phyloP scores from a whole-genome alignment of 179 eudicot genomes.

The Camellia oleifera region DNA sequence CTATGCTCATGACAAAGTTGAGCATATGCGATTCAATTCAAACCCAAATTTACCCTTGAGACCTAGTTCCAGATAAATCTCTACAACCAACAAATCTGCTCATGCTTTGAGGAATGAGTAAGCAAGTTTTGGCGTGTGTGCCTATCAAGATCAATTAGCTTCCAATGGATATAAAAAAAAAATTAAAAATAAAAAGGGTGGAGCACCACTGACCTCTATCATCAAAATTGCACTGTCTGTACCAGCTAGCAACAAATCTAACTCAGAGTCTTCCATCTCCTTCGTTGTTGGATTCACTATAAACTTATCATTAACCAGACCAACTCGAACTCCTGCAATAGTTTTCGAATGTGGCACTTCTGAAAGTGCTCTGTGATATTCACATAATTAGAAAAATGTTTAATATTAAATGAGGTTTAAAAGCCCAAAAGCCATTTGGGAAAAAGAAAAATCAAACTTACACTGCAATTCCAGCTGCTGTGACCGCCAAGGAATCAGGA shows the following conservation, averaged over 20 bases:
- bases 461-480: constrained; percentile 99
- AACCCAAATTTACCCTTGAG: background rate
- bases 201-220: constrained; percentile 74
- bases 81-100: background rate
- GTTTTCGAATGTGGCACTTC: constrained; percentile 79
- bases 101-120: constrained; percentile 3
- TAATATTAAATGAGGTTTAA: background rate
- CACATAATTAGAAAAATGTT: constrained; percentile 12
- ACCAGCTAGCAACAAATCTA: constrained; percentile 91
- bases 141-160: constrained; percentile 4
- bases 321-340: constrained; percentile 93
- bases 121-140: background rate
- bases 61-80: constrained; percentile 1
- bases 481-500: constrained; percentile 93
- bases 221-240: constrained; percentile 85
- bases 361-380: constrained; percentile 75
- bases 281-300: constrained; percentile 89
- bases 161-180: background rate
- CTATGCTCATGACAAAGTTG: background rate
- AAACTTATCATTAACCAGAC: constrained; percentile 78
- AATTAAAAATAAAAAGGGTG: background rate
- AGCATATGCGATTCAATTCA: background rate
- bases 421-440: background rate
- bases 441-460: constrained; percentile 34
- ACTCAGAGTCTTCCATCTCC: constrained; percentile 91